Evolutionary conservation across 2,329 filamentous ascomycete genomes (phyloP).

Genomic region (Cordyceps militaris): DNA sequence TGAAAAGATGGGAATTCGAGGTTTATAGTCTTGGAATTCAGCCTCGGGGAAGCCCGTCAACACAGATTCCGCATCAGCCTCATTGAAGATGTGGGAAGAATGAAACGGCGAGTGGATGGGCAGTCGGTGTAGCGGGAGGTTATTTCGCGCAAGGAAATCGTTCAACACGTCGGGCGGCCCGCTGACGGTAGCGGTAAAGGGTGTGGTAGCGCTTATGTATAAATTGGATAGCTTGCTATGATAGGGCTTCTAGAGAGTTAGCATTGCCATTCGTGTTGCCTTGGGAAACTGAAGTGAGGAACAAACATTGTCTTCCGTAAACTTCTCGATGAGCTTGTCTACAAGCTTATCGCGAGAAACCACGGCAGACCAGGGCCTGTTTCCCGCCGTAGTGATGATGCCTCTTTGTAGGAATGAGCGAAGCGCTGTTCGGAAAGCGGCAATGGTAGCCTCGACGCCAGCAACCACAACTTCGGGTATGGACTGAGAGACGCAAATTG

Average conservation of each 20-base stretch:
- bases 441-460: slow-evolving; percentile 17
- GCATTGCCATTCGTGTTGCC: neutral
- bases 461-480: slow-evolving; percentile 18
- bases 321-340: slow-evolving; percentile 6
- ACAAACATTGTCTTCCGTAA: neutral
- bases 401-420: slow-evolving; percentile 11
- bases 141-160: neutral
- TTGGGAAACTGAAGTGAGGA: neutral
- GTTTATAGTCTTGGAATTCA: neutral
- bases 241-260: neutral
- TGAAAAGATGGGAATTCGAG: neutral
- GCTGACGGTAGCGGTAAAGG: slow-evolving; percentile 19
- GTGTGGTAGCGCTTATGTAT: slow-evolving; percentile 22
- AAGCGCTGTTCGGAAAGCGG: slow-evolving; percentile 19
- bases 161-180: slow-evolving; percentile 18
- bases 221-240: neutral
- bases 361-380: slow-evolving; percentile 2
- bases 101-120: slow-evolving; percentile 21
- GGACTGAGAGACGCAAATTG: slow-evolving; percentile 20
- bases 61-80: neutral
- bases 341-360: slow-evolving; percentile 10
- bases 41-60: neutral
- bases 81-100: slow-evolving; percentile 18
- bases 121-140: neutral
- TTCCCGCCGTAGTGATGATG: slow-evolving; percentile 15